Percentiles rank a stretch among this genome's conserved stretches.
These are phyloP conservation scores for Sicyos edulis DNA, from an alignment of 306 rosid species.

Conservation along the genomic window DNA sequence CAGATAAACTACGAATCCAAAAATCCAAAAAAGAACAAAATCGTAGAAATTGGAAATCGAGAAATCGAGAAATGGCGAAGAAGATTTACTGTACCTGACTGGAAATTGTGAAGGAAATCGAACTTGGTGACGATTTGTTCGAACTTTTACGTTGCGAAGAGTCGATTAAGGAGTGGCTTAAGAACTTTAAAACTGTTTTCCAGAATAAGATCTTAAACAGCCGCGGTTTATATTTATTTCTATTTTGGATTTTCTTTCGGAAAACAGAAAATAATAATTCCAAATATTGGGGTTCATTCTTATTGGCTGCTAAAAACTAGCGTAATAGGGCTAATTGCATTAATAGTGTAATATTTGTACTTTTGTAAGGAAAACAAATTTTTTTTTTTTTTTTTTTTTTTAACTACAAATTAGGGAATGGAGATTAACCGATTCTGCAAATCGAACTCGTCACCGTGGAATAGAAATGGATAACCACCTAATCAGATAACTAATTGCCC, in stretches of 20 bases:
- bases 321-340: background rate
- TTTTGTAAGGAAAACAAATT: too few species aligned
- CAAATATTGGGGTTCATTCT: background rate
- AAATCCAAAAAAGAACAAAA: background rate
- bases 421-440: too few species aligned
- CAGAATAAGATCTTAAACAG: conserved; percentile 5
- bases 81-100: conserved; percentile 6
- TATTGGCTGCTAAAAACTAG: background rate
- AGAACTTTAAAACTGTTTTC: background rate
- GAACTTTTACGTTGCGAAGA: background rate
- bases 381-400: too few species aligned
- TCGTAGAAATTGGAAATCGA: background rate
- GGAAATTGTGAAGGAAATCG: background rate
- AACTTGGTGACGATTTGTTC: background rate
- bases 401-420: too few species aligned
- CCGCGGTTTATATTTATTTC: background rate
- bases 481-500: too few species aligned
- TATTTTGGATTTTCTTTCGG: background rate
- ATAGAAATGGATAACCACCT: too few species aligned
- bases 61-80: background rate
- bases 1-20: background rate
- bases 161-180: background rate
- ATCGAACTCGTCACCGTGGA: too few species aligned
- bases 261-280: background rate
- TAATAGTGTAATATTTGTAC: background rate